phyloP scores from a whole-genome alignment of 768 basidiomycete species.

The Nidula microcarpa region DNA sequence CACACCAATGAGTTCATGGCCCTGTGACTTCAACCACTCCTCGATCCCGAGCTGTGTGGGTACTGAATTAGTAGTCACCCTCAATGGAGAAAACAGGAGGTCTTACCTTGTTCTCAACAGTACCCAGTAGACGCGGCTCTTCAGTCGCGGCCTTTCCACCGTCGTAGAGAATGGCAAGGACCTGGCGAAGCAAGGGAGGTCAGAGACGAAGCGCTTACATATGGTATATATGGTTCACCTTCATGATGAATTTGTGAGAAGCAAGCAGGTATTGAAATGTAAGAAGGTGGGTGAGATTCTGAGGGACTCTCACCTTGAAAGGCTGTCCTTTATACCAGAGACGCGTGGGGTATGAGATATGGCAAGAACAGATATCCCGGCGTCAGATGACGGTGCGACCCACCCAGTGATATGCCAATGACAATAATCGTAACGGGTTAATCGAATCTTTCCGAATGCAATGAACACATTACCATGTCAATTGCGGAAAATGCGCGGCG shows the following conservation, averaged over 20 bases:
- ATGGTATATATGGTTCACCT: slow-evolving; percentile 22
- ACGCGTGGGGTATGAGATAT: slow-evolving; percentile 7
- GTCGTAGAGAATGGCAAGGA: slow-evolving; percentile 73
- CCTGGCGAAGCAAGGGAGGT: slow-evolving; percentile 25
- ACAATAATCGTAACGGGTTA: neutral
- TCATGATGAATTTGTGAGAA: slow-evolving; percentile 27
- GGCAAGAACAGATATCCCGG: neutral
- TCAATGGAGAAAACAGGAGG: neutral
- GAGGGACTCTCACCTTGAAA: neutral
- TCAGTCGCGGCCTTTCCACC: slow-evolving; percentile 62
- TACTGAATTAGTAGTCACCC: neutral
- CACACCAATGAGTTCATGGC: slow-evolving; percentile 74
- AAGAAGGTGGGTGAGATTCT: neutral
- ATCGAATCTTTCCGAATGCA: slow-evolving; percentile 11
- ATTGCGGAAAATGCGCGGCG: neutral
- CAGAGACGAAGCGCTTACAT: neutral
- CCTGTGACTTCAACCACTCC: slow-evolving; percentile 63
- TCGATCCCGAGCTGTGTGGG: slow-evolving; percentile 61
- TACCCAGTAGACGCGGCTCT: slow-evolving; percentile 76
- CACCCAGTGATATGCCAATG: neutral
- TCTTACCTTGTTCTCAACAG: slow-evolving; percentile 72
- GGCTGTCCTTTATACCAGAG: slow-evolving; percentile 15
- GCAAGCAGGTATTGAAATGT: neutral
- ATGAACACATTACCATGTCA: neutral
- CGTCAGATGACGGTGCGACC: slow-evolving; percentile 12